phyloP scores from a whole-genome alignment of 495 filamentous ascomycete species.

The Talaromyces stipitatus region DNA sequence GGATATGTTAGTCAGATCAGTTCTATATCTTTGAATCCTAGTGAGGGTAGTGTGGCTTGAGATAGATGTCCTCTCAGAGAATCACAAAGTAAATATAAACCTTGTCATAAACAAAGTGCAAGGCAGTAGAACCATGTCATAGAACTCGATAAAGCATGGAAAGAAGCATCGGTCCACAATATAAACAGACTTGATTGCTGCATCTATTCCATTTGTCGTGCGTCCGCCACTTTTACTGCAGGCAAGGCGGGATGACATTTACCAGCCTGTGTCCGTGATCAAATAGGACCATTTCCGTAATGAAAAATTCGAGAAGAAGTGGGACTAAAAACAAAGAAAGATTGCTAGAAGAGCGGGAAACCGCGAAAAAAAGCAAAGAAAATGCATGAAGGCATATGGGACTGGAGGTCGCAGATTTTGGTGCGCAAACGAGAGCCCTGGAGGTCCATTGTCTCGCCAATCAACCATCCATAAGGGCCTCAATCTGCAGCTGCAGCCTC shows the following conservation, averaged over 20 bases:
- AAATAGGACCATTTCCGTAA: slow-evolving; percentile 1
- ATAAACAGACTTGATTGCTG: background rate
- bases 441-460: background rate
- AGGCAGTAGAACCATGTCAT: background rate
- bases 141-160: background rate
- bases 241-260: background rate
- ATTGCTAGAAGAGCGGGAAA: background rate
- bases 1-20: background rate
- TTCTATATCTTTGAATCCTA: background rate
- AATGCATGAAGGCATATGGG: background rate
- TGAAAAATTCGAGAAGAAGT: slow-evolving; percentile 3
- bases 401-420: background rate
- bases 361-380: background rate
- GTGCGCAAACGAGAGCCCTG: background rate
- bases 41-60: background rate
- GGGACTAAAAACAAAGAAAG: slow-evolving; percentile 1
- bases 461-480: background rate
- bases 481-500: background rate
- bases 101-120: background rate
- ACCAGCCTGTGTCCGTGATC: background rate
- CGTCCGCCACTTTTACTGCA: background rate
- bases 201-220: background rate
- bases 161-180: background rate
- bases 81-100: background rate
- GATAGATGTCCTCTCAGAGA: background rate